Evolutionary conservation across 192 early-diverging fungal genomes (phyloP).

Genomic region (Dissophora ornata): DNA sequence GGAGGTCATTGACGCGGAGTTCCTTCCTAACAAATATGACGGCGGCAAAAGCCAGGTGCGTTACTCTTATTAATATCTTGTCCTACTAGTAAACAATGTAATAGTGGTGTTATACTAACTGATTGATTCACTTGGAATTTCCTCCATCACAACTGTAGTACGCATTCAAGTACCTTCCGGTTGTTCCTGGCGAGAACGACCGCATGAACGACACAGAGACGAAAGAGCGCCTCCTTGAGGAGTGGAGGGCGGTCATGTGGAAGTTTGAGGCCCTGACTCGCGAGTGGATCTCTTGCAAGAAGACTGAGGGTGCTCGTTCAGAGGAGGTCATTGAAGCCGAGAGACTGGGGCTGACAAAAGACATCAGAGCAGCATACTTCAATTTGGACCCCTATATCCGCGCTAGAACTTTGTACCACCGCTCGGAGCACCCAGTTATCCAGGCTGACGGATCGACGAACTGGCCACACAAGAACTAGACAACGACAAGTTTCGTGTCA

Average conservation of each 20-base stretch:
- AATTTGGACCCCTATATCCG: conserved; percentile 58
- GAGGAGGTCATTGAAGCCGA: conserved; percentile 45
- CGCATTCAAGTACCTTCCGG: conserved; percentile 58
- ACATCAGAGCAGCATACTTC: conserved; percentile 53
- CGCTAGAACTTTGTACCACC: conserved; percentile 45
- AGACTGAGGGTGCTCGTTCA: conserved; percentile 35
- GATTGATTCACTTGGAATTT: no score
- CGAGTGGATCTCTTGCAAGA: conserved; percentile 57
- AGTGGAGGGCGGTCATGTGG: conserved; percentile 33
- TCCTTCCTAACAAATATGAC: conserved; percentile 63
- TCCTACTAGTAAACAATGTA: no score
- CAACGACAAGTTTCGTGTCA: no score
- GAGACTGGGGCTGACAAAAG: conserved; percentile 36
- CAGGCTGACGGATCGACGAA: conserved; percentile 14
- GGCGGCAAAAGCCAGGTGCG: conserved; percentile 60
- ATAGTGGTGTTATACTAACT: no score
- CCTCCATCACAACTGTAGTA: no score
- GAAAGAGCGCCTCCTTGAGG: conserved; percentile 20
- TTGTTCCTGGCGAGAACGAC: conserved; percentile 29
- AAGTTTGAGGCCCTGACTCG: conserved; percentile 59
- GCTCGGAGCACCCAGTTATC: conserved; percentile 9
- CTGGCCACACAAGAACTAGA: conserved; percentile 32
- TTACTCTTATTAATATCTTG: no score
- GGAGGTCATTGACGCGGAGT: conserved; percentile 66
- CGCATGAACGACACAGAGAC: conserved; percentile 56